These are phyloP conservation scores for Fistulifera pelliculosa DNA, from an alignment of 108 stramenopile species.

Conservation along the genomic window DNA sequence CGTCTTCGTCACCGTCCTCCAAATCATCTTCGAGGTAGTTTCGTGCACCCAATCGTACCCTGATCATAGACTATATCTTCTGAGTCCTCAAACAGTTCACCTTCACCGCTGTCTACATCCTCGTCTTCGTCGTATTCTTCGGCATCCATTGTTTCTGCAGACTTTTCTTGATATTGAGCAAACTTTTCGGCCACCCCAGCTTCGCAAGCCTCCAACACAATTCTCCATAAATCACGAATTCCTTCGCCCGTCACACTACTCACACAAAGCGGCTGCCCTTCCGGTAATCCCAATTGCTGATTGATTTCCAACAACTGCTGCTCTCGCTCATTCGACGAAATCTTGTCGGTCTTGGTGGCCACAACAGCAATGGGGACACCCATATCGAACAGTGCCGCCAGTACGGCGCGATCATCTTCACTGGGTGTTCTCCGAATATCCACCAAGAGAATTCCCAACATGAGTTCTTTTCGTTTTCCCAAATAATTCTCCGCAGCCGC, in stretches of 20 bases:
- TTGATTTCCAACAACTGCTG: slow-evolving; percentile 38
- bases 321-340: slow-evolving; percentile 31
- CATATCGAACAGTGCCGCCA: slow-evolving; percentile 81
- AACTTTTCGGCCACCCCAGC: slow-evolving; percentile 49
- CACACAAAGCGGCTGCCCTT: slow-evolving; percentile 67
- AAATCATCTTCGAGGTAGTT: slow-evolving; percentile 23
- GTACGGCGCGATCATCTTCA: slow-evolving; percentile 71
- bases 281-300: slow-evolving; percentile 59
- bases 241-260: slow-evolving; percentile 70
- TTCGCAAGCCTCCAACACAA: slow-evolving; percentile 79
- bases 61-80: slow-evolving; percentile 62
- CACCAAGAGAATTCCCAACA: slow-evolving; percentile 78
- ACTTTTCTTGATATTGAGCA: slow-evolving; percentile 27
- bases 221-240: slow-evolving; percentile 64
- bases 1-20: slow-evolving; percentile 5
- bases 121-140: slow-evolving; percentile 22
- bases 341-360: slow-evolving; percentile 87
- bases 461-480: slow-evolving; percentile 70
- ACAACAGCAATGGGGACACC: slow-evolving; percentile 79
- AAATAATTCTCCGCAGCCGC: slow-evolving; percentile 78
- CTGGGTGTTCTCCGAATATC: slow-evolving; percentile 78
- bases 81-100: slow-evolving; percentile 26
- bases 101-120: slow-evolving; percentile 23
- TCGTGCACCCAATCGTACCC: slow-evolving; percentile 76
- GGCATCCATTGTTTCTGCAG: slow-evolving; percentile 25